Base-by-base conservation (phyloP, 2,329 filamentous ascomycete genomes). In the Aspergillus sp. region DNA sequence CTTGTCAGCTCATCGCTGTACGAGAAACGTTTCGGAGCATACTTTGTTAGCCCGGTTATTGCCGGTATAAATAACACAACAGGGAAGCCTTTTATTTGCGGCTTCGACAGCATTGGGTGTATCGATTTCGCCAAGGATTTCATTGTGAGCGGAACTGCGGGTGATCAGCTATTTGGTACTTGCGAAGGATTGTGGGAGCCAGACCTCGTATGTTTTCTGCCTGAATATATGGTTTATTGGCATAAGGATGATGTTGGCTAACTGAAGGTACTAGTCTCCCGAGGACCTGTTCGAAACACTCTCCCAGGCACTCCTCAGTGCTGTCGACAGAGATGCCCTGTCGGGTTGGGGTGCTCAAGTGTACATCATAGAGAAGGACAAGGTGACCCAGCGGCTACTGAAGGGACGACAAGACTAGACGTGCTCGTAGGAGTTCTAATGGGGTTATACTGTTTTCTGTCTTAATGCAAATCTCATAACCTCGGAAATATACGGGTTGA, bases 121-220 rank as follows among this genome's bases (percentile, higher is more conserved):
- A 99, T 99, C 77, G 95, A 99, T 80, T 97, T 97, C 78, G 95
- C 95, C 64, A 97, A 97, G 84, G 95, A 99, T 81, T 99, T 99
- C 77, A 98, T 99, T 75, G 95, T 99, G 66, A 91, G 89, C 68
- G 95, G 95, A 60, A 99, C 95, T 25, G 95, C 95, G 52, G 93
- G 90, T 68, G 93, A 99, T 77, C 95, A 99, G 84, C 82, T 99
- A 70, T 99, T 97, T 81, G 95, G 95, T 82, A 99, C 96, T 78
- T 99, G 95, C 76, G 95, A 99, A 82, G 91, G 91, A 64, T 80
- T 99, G 67, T 99, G 93, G 93, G 95, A 99, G 82, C 93, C 95
- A 55, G 90, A 97, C 85, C 80, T 99, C 83, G 93, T 96, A 81
- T 55, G 88, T 82, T 21, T 12, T 46, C 23, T 9, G 15, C 35